Evolutionary conservation across 805 yeast genomes (phyloP).

Genomic region (Candida multigemmis): DNA sequence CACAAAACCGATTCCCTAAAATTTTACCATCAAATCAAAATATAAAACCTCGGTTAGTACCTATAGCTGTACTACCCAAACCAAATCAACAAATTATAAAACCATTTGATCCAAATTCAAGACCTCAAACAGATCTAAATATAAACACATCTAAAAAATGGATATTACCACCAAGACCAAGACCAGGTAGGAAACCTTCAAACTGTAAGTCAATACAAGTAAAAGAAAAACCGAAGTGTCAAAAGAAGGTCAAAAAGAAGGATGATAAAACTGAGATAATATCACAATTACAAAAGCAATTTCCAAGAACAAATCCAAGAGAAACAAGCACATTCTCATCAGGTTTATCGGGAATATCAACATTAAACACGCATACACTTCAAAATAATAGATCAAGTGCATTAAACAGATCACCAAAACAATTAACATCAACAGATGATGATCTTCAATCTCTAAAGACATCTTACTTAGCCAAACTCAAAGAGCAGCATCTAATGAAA

Average conservation of each 20-base stretch:
- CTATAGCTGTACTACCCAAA: conserved; percentile 20
- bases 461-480: conserved; percentile 25
- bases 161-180: conserved; percentile 54
- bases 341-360: too few relatives aligned
- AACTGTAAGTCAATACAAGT: background rate
- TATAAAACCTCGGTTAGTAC: conserved; percentile 25
- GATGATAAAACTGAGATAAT: conserved; percentile 1
- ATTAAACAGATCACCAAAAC: too few relatives aligned
- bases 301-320: too few relatives aligned
- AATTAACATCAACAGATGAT: conserved; percentile 1
- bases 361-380: too few relatives aligned
- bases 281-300: background rate
- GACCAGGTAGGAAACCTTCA: conserved; percentile 39
- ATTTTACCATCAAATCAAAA: too few relatives aligned
- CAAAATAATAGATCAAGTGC: too few relatives aligned
- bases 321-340: too few relatives aligned
- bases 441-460: conserved; percentile 16
- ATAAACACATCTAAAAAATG: conserved; percentile 31
- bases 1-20: too few relatives aligned
- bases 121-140: conserved; percentile 11
- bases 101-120: conserved; percentile 13
- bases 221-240: background rate
- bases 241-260: conserved; percentile 3
- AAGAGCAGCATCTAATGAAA: conserved; percentile 33
- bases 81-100: conserved; percentile 10